Percentiles rank a stretch among this genome's conserved stretches.
These are phyloP conservation scores for Phialemonium atrogriseum DNA, from an alignment of 2,329 filamentous ascomycete genomes.

Conservation along the genomic window DNA sequence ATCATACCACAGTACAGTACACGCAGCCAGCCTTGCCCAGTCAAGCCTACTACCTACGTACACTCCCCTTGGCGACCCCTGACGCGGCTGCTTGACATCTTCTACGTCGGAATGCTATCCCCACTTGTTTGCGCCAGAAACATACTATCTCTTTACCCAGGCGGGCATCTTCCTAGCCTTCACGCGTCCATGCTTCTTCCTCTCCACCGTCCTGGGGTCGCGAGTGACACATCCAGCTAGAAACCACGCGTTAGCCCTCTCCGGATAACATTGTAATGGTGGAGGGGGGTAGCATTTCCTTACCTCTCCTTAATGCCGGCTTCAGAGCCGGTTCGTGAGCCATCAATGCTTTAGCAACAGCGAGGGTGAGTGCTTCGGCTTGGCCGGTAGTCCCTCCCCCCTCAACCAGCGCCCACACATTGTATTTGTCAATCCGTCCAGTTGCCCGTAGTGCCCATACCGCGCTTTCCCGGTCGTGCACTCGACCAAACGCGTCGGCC, in stretches of 20 bases:
- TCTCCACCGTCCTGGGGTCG: conserved; percentile 86
- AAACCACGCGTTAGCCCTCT: conserved; percentile 11
- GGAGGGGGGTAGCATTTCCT: conserved; percentile 24
- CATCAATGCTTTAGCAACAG: conserved; percentile 77
- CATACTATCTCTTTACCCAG: conserved; percentile 86
- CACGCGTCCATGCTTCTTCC: conserved; percentile 92
- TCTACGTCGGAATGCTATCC: too few species aligned
- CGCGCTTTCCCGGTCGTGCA: conserved; percentile 92
- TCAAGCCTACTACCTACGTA: too few species aligned
- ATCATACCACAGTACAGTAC: too few species aligned
- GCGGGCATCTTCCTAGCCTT: conserved; percentile 97
- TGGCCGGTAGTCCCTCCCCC: conserved; percentile 93
- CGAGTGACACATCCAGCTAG: conserved; percentile 87
- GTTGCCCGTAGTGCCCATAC: conserved; percentile 84
- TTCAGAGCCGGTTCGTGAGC: conserved; percentile 91
- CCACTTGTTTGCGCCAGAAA: neutral
- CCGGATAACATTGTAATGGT: neutral
- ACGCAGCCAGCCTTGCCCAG: too few species aligned
- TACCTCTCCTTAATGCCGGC: conserved; percentile 79
- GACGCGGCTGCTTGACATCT: too few species aligned
- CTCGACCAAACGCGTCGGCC: conserved; percentile 69
- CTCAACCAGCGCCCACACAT: conserved; percentile 76
- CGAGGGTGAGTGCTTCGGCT: conserved; percentile 87
- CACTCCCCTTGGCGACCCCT: too few species aligned
- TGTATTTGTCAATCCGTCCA: conserved; percentile 87